A percentile compares a stretch with the other conserved stretches of the same genome.
Conservation (phyloP, 1,284 basidiomycete species). For the Farysia itapuensis region DNA sequence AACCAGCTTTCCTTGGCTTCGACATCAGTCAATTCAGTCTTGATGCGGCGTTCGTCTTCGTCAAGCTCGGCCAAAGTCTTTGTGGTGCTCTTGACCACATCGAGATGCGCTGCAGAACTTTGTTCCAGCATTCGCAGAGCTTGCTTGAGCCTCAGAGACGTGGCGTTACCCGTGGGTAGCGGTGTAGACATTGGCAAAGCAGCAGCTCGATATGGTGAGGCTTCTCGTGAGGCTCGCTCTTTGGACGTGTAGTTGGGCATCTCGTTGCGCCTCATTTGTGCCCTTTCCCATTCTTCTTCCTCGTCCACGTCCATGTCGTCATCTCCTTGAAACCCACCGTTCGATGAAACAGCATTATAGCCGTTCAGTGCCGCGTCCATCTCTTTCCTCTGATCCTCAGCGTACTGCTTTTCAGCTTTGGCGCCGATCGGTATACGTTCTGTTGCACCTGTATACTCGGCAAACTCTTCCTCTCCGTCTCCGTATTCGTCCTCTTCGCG, state of each 20-base stretch:
- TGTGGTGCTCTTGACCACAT: conserved; percentile 11
- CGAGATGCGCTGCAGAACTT: conserved; percentile 16
- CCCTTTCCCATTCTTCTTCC: conserved; percentile 61
- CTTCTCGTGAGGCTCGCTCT: conserved; percentile 9
- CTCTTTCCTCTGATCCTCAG: conserved; percentile 23
- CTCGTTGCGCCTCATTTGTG: conserved; percentile 41
- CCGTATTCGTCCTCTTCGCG: conserved; percentile 54
- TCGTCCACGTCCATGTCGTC: conserved; percentile 75
- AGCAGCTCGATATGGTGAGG: conserved; percentile 38
- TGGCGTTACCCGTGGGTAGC: conserved; percentile 40
- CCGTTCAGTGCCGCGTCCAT: conserved; percentile 29
- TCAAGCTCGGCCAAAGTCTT: conserved; percentile 25
- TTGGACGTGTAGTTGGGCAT: not conserved
- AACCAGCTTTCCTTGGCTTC: conserved; percentile 52
- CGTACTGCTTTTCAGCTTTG: conserved; percentile 24
- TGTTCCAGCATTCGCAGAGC: conserved; percentile 27
- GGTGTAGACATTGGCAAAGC: conserved; percentile 34
- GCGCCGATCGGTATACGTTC: conserved; percentile 50
- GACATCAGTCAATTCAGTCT: conserved; percentile 26
- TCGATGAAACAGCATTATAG: conserved; percentile 18
- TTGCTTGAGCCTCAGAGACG: conserved; percentile 31
- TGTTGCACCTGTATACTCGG: conserved; percentile 50
- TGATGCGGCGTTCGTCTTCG: conserved; percentile 36
- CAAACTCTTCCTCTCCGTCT: conserved; percentile 51
- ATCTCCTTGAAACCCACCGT: not conserved